Percentiles rank a stretch among this genome's conserved stretches.
Conservation (phyloP, 2,329 filamentous ascomycete genomes). For the Fusarium praegraminearum region DNA sequence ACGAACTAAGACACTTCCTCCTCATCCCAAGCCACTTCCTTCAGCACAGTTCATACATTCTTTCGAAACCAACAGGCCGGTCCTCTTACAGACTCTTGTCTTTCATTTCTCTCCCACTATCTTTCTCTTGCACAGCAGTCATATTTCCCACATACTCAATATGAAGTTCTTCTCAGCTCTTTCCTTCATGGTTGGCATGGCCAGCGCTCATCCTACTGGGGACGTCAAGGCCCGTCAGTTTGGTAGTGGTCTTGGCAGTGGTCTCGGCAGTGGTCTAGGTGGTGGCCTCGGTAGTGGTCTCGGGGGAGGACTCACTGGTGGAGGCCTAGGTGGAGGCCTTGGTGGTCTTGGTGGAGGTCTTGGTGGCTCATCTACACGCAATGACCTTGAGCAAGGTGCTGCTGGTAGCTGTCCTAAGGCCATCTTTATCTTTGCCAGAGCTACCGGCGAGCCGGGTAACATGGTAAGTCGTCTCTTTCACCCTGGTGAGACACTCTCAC, state of each 20-base stretch:
- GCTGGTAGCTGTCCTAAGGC: constrained; percentile 3
- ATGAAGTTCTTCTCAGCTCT: constrained; percentile 1
- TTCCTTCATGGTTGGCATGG: neutral
- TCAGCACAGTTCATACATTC: neutral
- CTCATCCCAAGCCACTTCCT: neutral
- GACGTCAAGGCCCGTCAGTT: neutral
- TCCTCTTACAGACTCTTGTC: neutral
- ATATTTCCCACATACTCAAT: neutral
- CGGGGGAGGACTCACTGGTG: neutral
- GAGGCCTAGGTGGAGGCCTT: neutral
- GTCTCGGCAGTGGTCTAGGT: neutral
- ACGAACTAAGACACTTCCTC: neutral
- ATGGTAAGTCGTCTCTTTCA: neutral
- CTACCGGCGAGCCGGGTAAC: constrained; percentile 3
- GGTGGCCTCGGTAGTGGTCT: neutral
- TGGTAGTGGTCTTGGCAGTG: neutral
- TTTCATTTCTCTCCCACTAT: neutral
- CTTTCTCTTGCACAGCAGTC: neutral
- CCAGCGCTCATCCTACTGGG: neutral
- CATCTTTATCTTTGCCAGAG: constrained; percentile 10
- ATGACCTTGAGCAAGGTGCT: constrained; percentile 3
- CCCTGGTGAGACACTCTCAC: too few relatives aligned
- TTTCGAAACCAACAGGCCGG: neutral
- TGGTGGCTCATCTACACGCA: neutral
- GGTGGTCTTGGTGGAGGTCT: neutral